Evolutionary conservation across 2,329 filamentous ascomycete species (phyloP), one percentile per base, ranked within the genome.

Genomic region (Colletotrichum coccodes): DNA sequence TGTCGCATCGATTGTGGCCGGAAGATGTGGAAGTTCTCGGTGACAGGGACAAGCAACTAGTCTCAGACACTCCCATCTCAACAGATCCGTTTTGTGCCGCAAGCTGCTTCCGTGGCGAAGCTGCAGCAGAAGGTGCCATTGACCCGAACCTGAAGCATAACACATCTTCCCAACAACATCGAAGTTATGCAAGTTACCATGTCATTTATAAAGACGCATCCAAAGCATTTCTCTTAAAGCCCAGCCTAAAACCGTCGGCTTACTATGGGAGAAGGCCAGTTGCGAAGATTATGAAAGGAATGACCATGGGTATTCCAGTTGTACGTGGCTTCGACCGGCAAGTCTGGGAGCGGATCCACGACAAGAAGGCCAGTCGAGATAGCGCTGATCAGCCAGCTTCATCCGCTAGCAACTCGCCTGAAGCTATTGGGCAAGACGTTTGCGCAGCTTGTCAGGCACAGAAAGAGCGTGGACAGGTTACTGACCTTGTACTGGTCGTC

Each of bases 401-500:
- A 62, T 18, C 67, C 73, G 34, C 67, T 67, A 54, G 44, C 23
- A 59, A 65, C n/a, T 40, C 61, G 28, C 16, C 42, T n/a, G 72
- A 74, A 38, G 70, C 60, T 42, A 54, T 68, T 6, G 62, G 64
- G 1, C 65, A 72, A 36, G 74, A 73, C 26, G 72, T 75, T 12
- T 89, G 91, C 78, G 73, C 84, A 71, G 86, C 90, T 75, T 92
- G 94, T 80, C 80, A 86, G 76, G 82, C 88, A 73, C 85, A 94
- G 77, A 86, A 90, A 76, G 84, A 88, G 47, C 85, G 85, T 32
- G 90, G 90, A 2, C 89, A 90, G 70, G 93, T 97, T 6, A 95
- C 92, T 1, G 96, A 99, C 76, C 84, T 99, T 8, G 89, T 98
- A 2, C 85, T 99, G 5, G 94, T 98, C 11, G 93, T 96, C 49